Conservation (phyloP, 345 rosid species). For the Eucalyptus tenuipes region DNA sequence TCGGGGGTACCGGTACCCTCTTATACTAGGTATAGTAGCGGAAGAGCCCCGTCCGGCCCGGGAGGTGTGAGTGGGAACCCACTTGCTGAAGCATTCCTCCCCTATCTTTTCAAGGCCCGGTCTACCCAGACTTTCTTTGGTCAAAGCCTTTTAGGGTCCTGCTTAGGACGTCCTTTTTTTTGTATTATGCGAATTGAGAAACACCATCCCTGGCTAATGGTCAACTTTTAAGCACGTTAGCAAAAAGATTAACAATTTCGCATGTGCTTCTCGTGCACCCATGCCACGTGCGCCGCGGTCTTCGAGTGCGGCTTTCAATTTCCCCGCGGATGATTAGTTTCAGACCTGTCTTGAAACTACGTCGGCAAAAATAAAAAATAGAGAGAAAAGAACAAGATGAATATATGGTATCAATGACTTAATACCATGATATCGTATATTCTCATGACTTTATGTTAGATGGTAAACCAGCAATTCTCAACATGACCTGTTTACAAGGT, state of each 20-base stretch:
- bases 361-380: background rate
- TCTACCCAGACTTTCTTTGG: too few species aligned
- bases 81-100: too few species aligned
- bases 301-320: background rate
- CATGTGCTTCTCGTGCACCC: background rate
- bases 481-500: background rate
- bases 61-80: too few species aligned
- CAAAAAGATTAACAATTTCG: background rate
- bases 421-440: too few species aligned
- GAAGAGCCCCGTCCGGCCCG: too few species aligned
- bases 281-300: background rate
- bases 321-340: background rate
- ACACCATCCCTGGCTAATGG: background rate
- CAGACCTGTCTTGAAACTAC: background rate
- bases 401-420: too few species aligned
- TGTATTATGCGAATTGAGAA: background rate
- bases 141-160: too few species aligned
- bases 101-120: too few species aligned
- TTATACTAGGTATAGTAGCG: too few species aligned
- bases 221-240: background rate
- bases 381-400: background rate
- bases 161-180: too few species aligned
- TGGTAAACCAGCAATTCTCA: too few species aligned
- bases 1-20: too few species aligned
- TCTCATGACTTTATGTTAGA: background rate